Conservation (phyloP, 306 rosid genomes). For the Citrullus amarus region DNA sequence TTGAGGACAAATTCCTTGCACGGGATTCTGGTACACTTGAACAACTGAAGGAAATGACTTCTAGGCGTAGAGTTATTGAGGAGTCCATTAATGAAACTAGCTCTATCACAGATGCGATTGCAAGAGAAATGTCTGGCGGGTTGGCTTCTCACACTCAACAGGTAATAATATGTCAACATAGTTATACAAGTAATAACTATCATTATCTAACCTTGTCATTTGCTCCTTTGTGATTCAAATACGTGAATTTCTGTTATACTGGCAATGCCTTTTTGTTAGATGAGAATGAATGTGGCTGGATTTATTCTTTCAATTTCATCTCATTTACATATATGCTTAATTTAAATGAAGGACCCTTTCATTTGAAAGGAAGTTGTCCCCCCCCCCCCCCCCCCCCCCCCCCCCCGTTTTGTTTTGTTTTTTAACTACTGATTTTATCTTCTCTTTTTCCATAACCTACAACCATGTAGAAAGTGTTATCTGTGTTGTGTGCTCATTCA, state of each 20-base stretch:
- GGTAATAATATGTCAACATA: constrained; percentile 23
- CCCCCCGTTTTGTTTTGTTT: background rate
- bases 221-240: background rate
- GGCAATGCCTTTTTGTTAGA: background rate
- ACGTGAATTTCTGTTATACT: background rate
- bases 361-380: background rate
- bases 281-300: background rate
- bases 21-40: constrained; percentile 59
- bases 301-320: background rate
- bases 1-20: constrained; percentile 47
- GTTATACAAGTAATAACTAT: background rate
- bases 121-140: constrained; percentile 76
- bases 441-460: background rate
- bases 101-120: constrained; percentile 56
- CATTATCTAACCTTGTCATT: background rate
- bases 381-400: background rate
- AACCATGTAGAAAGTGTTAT: background rate
- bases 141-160: constrained; percentile 48
- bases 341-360: background rate
- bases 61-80: constrained; percentile 59
- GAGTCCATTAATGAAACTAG: constrained; percentile 50
- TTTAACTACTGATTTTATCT: background rate
- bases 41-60: constrained; percentile 67
- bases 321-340: background rate
- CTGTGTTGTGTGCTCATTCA: background rate